A percentile compares a stretch with the other conserved stretches of the same genome.
These are phyloP conservation scores for Ophiocordyceps camponoti-leonardi DNA, from an alignment of 2,329 filamentous ascomycete species.

Conservation along the genomic window DNA sequence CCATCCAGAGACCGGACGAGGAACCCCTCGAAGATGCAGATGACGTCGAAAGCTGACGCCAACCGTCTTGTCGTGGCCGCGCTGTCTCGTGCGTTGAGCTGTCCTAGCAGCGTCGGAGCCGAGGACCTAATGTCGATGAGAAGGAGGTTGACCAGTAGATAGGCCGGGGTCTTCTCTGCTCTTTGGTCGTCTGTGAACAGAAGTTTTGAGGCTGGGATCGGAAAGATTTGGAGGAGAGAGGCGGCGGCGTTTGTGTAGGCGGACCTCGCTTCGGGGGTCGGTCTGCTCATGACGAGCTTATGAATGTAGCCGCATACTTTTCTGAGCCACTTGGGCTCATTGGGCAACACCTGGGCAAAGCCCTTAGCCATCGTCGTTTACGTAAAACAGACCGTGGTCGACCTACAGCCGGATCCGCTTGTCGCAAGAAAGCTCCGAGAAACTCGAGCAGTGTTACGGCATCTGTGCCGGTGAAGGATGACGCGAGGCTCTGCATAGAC, in stretches of 20 bases:
- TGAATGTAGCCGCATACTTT: constrained; percentile 29
- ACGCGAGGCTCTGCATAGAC: constrained; percentile 28
- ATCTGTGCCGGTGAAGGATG: constrained; percentile 40
- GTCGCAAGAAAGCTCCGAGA: constrained; percentile 32
- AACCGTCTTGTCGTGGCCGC: constrained; percentile 31
- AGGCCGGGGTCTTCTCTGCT: constrained; percentile 37
- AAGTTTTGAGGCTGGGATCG: constrained; percentile 22
- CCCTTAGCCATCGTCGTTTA: constrained; percentile 2
- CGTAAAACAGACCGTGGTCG: too few species aligned
- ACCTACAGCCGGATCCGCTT: constrained; percentile 29
- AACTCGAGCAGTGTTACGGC: constrained; percentile 41
- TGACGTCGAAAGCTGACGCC: constrained; percentile 42
- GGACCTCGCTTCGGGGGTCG: constrained; percentile 34
- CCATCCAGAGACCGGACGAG: constrained; percentile 37
- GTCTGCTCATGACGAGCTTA: constrained; percentile 34
- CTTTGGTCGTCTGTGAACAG: constrained; percentile 32
- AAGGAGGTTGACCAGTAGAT: constrained; percentile 45
- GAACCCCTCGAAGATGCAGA: constrained; percentile 41
- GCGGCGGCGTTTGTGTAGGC: constrained; percentile 43
- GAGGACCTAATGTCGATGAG: constrained; percentile 49
- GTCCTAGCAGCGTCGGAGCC: constrained; percentile 39
- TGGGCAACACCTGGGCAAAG: constrained; percentile 24
- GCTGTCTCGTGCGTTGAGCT: constrained; percentile 39
- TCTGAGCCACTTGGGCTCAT: constrained; percentile 35
- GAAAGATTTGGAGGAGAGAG: constrained; percentile 38